Evolutionary conservation across 2,329 filamentous ascomycete species (phyloP).

Genomic region (Simplicillium aogashimaense): DNA sequence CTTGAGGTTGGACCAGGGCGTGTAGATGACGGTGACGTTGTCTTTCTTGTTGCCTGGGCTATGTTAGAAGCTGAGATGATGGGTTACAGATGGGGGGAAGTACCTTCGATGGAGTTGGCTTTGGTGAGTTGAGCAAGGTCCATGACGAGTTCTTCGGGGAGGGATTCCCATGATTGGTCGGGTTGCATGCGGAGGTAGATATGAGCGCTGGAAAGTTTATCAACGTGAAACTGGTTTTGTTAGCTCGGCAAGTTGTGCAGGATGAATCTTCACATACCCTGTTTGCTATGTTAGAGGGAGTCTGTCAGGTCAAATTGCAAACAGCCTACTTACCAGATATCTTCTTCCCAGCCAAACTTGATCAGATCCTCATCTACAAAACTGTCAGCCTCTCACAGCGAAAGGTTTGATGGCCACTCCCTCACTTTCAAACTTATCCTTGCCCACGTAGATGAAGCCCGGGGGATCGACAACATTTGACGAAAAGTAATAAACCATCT

Average conservation of each 20-base stretch:
- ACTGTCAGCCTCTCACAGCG: not conserved
- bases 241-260: not conserved
- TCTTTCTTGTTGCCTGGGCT: slow-evolving; percentile 88
- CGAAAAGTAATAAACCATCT: slow-evolving; percentile 94
- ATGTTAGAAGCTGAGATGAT: not conserved
- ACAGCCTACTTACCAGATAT: slow-evolving; percentile 74
- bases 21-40: slow-evolving; percentile 94
- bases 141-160: slow-evolving; percentile 62
- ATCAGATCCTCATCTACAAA: slow-evolving; percentile 86
- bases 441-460: slow-evolving; percentile 90
- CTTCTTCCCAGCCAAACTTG: slow-evolving; percentile 86
- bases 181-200: slow-evolving; percentile 83
- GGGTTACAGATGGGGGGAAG: slow-evolving; percentile 5
- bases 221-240: slow-evolving; percentile 71
- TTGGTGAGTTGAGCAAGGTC: slow-evolving; percentile 98
- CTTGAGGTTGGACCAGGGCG: slow-evolving; percentile 90
- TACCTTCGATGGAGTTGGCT: slow-evolving; percentile 95
- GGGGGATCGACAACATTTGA: slow-evolving; percentile 74
- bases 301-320: not conserved
- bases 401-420: not conserved
- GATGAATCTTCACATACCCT: not conserved
- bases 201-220: slow-evolving; percentile 94
- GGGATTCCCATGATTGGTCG: slow-evolving; percentile 72
- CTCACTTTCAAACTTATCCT: slow-evolving; percentile 96
- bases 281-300: not conserved